Percentiles rank a stretch among this genome's conserved stretches.
phyloP scores from a whole-genome alignment of 106 monocot genomes.

The Dioscorea dumetorum region DNA sequence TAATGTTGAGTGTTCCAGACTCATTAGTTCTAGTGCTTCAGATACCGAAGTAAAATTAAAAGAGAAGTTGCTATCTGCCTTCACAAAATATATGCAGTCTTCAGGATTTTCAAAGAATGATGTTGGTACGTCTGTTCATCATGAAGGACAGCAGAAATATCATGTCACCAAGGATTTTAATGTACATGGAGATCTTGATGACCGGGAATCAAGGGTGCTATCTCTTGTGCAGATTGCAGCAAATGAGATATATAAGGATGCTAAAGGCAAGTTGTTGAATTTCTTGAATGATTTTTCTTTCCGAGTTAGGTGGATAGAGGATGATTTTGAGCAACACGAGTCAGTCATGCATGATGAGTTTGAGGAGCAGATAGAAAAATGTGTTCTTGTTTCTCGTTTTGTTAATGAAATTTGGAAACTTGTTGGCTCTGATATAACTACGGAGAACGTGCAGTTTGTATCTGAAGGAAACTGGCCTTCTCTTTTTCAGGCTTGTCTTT shows the following conservation, averaged over 20 bases:
- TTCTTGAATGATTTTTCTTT: slow-evolving; percentile 23
- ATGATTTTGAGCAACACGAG: slow-evolving; percentile 23
- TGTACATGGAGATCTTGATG: slow-evolving; percentile 27
- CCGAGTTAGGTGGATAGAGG: slow-evolving; percentile 28
- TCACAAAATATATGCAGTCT: slow-evolving; percentile 66
- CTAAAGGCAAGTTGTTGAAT: slow-evolving; percentile 39
- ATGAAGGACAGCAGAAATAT: slow-evolving; percentile 13
- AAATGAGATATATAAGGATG: slow-evolving; percentile 44
- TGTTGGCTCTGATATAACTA: slow-evolving; percentile 22
- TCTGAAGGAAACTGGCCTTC: slow-evolving; percentile 53
- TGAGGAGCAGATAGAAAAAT: slow-evolving; percentile 90
- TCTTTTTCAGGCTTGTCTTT: slow-evolving; percentile 46
- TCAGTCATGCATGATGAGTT: slow-evolving; percentile 30
- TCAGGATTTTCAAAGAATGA: slow-evolving; percentile 32
- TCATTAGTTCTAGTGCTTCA: slow-evolving; percentile 56
- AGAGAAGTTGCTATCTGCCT: slow-evolving; percentile 51
- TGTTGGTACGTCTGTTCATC: slow-evolving; percentile 17
- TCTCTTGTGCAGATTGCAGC: slow-evolving; percentile 34
- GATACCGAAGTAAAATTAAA: slow-evolving; percentile 67
- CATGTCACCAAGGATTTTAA: slow-evolving; percentile 24
- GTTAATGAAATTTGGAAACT: slow-evolving; percentile 51
- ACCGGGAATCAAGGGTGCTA: slow-evolving; percentile 33
- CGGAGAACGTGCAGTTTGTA: slow-evolving; percentile 15
- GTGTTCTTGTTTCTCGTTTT: slow-evolving; percentile 50
- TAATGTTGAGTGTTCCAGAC: slow-evolving; percentile 51